Evolutionary conservation across 208 protist genomes (phyloP).

Genomic region (Borovskyia barvae): DNA sequence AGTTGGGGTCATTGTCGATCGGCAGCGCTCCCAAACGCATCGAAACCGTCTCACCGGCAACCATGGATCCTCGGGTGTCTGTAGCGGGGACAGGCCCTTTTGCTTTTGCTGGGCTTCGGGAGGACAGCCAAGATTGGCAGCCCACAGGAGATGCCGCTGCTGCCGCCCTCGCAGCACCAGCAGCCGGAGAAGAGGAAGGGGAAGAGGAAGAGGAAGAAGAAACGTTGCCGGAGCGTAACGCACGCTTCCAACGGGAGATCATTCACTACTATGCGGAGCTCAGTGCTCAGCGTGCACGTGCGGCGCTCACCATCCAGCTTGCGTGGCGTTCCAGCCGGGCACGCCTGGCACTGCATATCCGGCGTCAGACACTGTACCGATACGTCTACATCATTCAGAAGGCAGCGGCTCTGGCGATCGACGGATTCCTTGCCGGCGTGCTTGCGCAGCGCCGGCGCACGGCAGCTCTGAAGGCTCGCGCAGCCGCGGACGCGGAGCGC

Average conservation of each 20-base stretch:
- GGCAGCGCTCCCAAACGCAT: no score
- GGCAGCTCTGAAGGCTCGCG: conserved; percentile 1
- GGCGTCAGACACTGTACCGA: conserved; percentile 63
- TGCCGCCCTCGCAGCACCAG: no score
- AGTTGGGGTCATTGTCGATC: no score
- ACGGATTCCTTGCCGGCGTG: conserved; percentile 36
- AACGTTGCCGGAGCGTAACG: conserved; percentile 55
- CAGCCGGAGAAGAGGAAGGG: conserved; percentile 23
- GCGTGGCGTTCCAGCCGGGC: conserved; percentile 62
- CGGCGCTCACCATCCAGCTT: conserved; percentile 55
- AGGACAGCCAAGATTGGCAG: no score
- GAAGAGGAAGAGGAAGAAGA: conserved; percentile 52
- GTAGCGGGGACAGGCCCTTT: no score
- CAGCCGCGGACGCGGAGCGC: conserved; percentile 4
- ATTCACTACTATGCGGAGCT: conserved; percentile 40
- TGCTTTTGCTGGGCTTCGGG: no score
- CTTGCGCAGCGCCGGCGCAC: conserved; percentile 18
- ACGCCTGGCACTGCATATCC: conserved; percentile 32
- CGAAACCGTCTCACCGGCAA: no score
- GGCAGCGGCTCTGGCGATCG: conserved; percentile 58
- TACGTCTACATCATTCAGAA: conserved; percentile 63
- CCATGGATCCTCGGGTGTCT: no score
- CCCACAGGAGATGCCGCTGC: no score
- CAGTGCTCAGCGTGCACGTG: conserved; percentile 34
- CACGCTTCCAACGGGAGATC: conserved; percentile 60